Base-by-base conservation (phyloP, 139 green algal species). In the Limnomonas spitsbergensis region DNA sequence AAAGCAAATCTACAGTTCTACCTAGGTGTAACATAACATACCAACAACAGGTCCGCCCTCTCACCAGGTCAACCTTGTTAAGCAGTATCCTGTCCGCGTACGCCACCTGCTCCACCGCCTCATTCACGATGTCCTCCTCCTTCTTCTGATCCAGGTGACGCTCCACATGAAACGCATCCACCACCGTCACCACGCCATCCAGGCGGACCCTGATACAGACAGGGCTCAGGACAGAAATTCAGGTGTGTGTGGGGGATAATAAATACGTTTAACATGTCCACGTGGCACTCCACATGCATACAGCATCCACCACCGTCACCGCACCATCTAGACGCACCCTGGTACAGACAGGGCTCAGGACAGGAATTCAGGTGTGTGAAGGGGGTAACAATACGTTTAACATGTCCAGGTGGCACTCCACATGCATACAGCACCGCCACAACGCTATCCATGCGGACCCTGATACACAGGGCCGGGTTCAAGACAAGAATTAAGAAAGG, bases 21-120 rank as follows among this genome's bases (percentile, higher is more conserved):
- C n/a, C n/a, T n/a, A n/a, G n/a, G n/a, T n/a, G n/a, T n/a, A n/a
- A n/a, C n/a, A n/a, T n/a, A n/a, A n/a, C n/a, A n/a, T n/a, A n/a
- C n/a, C n/a, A n/a, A n/a, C n/a, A n/a, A n/a, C n/a, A n/a, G n/a
- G n/a, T n/a, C n/a, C 9, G 42, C 42, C 6, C 42, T 27, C 42
- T 6, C 29, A 70, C 56, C 27, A 70, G 56, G 56, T 70, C 56
- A 32, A 42, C 29, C 36, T 74, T 99, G 91, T 99, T 99, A 20
- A 99, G 84, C 3, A 99, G 56, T 78, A 99, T 92, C 35, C 93
- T 86, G 78, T 99, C 95, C 2, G 95, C 95, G 79, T 95, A 98
- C 1, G 95, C 95, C 40, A 98, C 90, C 85, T 99, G 95, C 86
- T 97, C 87, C 53, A 98, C 79, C 6, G 94, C 92, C 84, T 99